phyloP scores from a whole-genome alignment of 805 yeast genomes.

The Lachancea kluyveri region DNA sequence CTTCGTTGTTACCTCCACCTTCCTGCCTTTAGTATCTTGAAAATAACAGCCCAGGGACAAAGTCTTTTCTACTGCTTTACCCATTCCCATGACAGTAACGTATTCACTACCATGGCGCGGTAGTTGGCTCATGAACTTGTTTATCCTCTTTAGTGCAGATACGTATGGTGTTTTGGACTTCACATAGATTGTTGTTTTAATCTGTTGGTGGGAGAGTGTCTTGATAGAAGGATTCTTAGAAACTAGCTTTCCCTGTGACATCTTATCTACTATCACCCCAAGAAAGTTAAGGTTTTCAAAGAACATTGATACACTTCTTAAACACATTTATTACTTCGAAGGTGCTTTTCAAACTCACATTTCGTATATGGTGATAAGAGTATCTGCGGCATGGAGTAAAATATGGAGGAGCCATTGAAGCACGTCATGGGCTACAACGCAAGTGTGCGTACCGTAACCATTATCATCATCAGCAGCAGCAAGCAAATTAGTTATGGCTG shows the following conservation, averaged over 20 bases:
- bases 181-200: slow-evolving; percentile 46
- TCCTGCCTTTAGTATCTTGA: slow-evolving; percentile 41
- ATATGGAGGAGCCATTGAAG: too few species aligned
- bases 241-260: slow-evolving; percentile 8
- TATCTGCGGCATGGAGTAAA: too few species aligned
- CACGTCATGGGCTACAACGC: too few species aligned
- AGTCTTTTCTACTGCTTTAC: slow-evolving; percentile 59
- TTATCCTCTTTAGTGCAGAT: slow-evolving; percentile 62
- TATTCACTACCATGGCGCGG: slow-evolving; percentile 39
- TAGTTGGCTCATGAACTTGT: slow-evolving; percentile 43
- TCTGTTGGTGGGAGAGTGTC: slow-evolving; percentile 36
- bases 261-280: too few species aligned
- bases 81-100: slow-evolving; percentile 68
- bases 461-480: too few species aligned
- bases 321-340: too few species aligned
- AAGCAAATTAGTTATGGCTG: too few species aligned
- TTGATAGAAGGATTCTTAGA: slow-evolving; percentile 24
- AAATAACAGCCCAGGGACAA: slow-evolving; percentile 58
- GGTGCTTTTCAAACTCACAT: too few species aligned
- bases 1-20: slow-evolving; percentile 57
- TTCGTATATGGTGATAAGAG: too few species aligned
- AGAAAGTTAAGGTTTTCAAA: not conserved
- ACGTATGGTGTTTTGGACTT: slow-evolving; percentile 66
- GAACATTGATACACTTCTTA: not conserved
- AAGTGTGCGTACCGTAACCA: too few species aligned